Conservation (phyloP, 208 protist species). For the Vickermania spadyakhi region DNA sequence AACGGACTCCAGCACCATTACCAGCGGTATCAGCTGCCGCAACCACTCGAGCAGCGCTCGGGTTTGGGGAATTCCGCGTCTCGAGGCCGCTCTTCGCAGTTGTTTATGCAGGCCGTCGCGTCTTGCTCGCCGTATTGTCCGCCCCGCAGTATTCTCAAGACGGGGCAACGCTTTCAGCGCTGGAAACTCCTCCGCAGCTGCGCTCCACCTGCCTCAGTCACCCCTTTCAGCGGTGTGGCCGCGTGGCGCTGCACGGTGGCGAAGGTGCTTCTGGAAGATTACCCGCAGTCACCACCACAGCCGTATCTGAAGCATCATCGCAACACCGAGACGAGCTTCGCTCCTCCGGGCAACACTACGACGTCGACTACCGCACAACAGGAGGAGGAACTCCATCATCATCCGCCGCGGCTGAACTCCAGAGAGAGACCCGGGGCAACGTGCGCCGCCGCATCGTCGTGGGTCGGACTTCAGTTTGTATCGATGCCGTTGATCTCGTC, state of each 20-base stretch:
- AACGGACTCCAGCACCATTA: no score
- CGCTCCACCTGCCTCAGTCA: constrained; percentile 18
- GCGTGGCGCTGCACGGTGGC: constrained; percentile 28
- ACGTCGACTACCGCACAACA: not conserved
- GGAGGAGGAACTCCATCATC: not conserved
- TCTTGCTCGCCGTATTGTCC: not conserved
- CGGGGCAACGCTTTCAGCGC: constrained; percentile 23
- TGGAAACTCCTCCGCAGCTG: constrained; percentile 24
- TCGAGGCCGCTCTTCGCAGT: not conserved
- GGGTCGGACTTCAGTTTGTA: not conserved
- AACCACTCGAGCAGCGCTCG: not conserved
- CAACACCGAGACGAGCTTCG: not conserved
- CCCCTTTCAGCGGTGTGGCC: constrained; percentile 18
- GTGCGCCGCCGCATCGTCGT: not conserved
- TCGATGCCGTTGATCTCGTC: constrained; percentile 9
- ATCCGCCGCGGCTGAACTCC: not conserved
- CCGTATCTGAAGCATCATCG: no score
- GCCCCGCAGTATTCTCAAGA: constrained; percentile 32
- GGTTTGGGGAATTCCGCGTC: no score
- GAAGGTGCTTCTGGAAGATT: constrained; percentile 10
- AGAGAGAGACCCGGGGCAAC: not conserved
- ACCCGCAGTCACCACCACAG: no score
- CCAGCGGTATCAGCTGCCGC: not conserved
- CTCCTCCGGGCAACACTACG: not conserved
- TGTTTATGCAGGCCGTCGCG: not conserved